A percentile compares a stretch with the other conserved stretches of the same genome.
Evolutionary conservation across 495 filamentous ascomycete species (phyloP).

Genomic region (Penicillium desertorum): DNA sequence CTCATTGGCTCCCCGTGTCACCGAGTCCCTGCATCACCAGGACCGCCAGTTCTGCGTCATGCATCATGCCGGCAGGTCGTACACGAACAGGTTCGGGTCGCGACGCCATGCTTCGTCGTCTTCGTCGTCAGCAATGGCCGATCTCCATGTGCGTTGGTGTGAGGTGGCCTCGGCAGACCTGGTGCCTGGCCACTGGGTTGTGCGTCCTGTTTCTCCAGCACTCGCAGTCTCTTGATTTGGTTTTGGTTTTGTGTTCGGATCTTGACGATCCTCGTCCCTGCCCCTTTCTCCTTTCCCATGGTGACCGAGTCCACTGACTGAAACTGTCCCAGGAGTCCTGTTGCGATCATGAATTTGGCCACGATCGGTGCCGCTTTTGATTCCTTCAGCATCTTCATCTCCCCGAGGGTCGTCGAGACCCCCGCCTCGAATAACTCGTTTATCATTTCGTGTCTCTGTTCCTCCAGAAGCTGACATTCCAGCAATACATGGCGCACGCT

Average conservation of each 20-base stretch:
- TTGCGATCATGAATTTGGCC: no score
- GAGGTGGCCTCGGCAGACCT: not conserved
- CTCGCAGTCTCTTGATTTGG: not conserved
- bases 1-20: not conserved
- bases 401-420: no score
- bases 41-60: not conserved
- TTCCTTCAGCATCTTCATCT: no score
- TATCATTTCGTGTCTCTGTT: no score
- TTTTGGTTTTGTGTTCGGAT: not conserved
- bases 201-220: not conserved
- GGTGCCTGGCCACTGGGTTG: not conserved
- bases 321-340: no score
- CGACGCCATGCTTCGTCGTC: not conserved
- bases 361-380: no score
- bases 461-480: no score
- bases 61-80: not conserved
- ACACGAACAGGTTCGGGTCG: not conserved
- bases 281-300: no score
- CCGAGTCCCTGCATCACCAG: not conserved
- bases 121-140: not conserved
- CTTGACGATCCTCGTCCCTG: no score
- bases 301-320: no score
- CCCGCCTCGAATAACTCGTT: no score
- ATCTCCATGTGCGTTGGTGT: not conserved
- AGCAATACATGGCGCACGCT: no score